Evolutionary conservation across 345 rosid genomes (phyloP), one percentile per base, ranked within the genome.

Genomic region (Erysimum cheiranthoides): DNA sequence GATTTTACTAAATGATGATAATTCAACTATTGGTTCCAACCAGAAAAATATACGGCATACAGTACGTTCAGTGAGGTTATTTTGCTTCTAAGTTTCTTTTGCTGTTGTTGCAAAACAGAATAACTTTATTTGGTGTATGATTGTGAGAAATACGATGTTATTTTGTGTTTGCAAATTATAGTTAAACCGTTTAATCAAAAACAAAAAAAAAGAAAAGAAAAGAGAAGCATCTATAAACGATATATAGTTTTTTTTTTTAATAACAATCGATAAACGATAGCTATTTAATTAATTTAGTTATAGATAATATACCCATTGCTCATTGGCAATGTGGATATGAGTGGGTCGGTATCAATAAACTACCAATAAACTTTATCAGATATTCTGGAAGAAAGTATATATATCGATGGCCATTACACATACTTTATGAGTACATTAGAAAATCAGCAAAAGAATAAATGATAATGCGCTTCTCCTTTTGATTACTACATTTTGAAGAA

Each of bases 301-400:
- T 13, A 42, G 25, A 21, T 21, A 1, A 1, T 17, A 32, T 31
- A 8, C 10, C 13, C 42, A 45, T 6, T 54, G 7, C 4, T 32
- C 21, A 11, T 14, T 45, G 56, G 16, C 35, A 45, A 3, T 5
- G 27, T 59, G 12, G 8, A 39, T 28, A 10, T 31, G 64, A 56
- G 73, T 70, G 65, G 76, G 32, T 61, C 21, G 40, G 69, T 61
- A 61, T 61, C 61, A 71, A 21, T 28, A 39, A 54, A 64, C 54
- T 45, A 57, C 34, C 9, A 39, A 38, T 6, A 38, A 36, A 18
- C 0, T 11, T 38, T 5, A 36, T 38, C 31, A 36, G 31, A 60
- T 36, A 36, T 60, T 36, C 28, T 17, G 45, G 31, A 36, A 59
- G 28, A 17, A 59, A 17, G 45, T 14, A 25, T 45, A 34, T 18